Conservation (phyloP, 2,329 filamentous ascomycete species). For the Trichoderma sp. region DNA sequence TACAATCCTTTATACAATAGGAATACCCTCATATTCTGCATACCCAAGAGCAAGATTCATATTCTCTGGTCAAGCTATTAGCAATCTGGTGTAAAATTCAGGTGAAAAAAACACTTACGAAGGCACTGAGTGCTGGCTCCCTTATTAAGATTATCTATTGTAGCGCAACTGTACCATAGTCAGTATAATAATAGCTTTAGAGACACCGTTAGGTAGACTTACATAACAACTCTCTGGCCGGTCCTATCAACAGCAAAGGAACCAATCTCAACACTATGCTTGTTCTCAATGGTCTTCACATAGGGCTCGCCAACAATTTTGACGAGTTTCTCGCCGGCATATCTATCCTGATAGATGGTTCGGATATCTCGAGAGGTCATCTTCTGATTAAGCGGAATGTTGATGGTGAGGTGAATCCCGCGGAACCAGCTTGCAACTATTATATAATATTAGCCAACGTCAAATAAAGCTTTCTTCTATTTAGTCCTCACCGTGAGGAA, state of each 20-base stretch:
- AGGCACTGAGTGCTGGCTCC: conserved; percentile 90
- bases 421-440: conserved; percentile 69
- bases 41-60: conserved; percentile 92
- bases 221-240: background rate
- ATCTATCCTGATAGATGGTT: conserved; percentile 92
- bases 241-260: conserved; percentile 48
- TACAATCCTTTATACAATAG: too few relatives aligned
- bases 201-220: background rate
- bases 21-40: conserved; percentile 84
- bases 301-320: conserved; percentile 87
- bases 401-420: conserved; percentile 89
- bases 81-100: background rate
- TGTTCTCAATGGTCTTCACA: conserved; percentile 79
- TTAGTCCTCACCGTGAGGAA: conserved; percentile 64
- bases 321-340: conserved; percentile 91
- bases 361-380: conserved; percentile 92
- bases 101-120: conserved; percentile 56
- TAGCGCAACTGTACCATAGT: conserved; percentile 52
- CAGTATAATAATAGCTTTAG: background rate
- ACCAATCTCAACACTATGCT: conserved; percentile 90
- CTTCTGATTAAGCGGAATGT: conserved; percentile 76
- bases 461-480: background rate
- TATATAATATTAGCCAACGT: background rate
- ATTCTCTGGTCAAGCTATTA: conserved; percentile 54
- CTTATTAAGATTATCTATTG: conserved; percentile 92